A percentile compares a stretch with the other conserved stretches of the same genome.
phyloP scores from a whole-genome alignment of 768 basidiomycete genomes.

The Auricularia cornea region DNA sequence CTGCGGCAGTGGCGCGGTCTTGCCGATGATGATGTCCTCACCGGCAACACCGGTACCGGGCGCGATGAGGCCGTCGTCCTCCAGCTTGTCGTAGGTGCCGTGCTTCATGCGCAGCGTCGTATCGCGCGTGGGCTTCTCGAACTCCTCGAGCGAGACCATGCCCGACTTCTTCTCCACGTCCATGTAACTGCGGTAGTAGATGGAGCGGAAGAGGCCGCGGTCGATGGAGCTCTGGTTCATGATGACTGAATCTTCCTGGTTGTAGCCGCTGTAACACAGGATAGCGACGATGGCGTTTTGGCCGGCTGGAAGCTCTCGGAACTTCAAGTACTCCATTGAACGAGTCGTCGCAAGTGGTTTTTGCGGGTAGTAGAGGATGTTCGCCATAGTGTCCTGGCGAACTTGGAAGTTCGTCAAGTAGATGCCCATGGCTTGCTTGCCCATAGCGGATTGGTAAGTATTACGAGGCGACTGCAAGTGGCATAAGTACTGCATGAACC shows the following conservation, averaged over 20 bases:
- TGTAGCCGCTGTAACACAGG: constrained; percentile 97
- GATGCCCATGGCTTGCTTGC: constrained; percentile 99
- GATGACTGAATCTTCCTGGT: constrained; percentile 99
- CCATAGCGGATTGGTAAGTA: constrained; percentile 99
- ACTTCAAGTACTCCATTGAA: constrained; percentile 98
- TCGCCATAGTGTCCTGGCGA: constrained; percentile 99
- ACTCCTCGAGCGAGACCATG: constrained; percentile 84
- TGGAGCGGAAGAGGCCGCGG: constrained; percentile 94
- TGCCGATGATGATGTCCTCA: constrained; percentile 98
- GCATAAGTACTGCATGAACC: constrained; percentile 2
- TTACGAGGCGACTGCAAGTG: constrained; percentile 86
- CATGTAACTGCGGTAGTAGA: constrained; percentile 98
- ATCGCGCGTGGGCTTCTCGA: constrained; percentile 91
- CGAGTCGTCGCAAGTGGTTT: constrained; percentile 98
- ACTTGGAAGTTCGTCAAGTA: constrained; percentile 97
- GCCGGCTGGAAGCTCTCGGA: constrained; percentile 97
- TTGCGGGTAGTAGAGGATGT: constrained; percentile 98
- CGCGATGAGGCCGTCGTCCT: constrained; percentile 91
- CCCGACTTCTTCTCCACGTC: constrained; percentile 97
- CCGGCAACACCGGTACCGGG: constrained; percentile 92
- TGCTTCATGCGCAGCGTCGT: constrained; percentile 95
- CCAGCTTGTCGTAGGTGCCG: constrained; percentile 97
- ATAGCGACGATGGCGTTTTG: constrained; percentile 99
- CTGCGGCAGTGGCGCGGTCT: constrained; percentile 93
- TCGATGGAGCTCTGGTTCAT: constrained; percentile 99